Evolutionary conservation across 345 rosid species (phyloP).

Genomic region (Turnera subulata): DNA sequence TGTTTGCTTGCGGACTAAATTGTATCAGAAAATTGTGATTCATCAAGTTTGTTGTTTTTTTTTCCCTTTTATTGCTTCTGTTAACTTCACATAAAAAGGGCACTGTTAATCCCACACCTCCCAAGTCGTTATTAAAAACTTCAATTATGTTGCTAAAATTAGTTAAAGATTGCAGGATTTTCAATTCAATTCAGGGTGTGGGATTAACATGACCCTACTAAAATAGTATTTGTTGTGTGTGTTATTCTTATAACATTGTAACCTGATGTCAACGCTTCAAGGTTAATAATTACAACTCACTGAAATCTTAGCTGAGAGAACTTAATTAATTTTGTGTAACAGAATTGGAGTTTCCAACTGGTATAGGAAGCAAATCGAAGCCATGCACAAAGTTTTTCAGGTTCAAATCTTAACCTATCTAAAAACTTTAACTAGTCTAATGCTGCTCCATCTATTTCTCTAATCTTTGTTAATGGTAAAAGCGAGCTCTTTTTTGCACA

Average conservation of each 20-base stretch:
- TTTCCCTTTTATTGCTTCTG: too few relatives aligned
- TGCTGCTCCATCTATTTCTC: constrained; percentile 34
- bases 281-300: constrained; percentile 29
- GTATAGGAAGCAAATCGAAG: constrained; percentile 96
- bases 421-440: constrained; percentile 44
- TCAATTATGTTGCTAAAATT: too few relatives aligned
- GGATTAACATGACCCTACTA: not conserved
- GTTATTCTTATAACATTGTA: not conserved
- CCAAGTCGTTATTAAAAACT: not conserved
- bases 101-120: too few relatives aligned
- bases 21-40: too few relatives aligned
- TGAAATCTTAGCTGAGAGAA: constrained; percentile 49
- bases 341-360: constrained; percentile 75
- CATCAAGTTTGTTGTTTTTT: too few relatives aligned
- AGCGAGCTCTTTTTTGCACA: constrained; percentile 23
- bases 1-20: too few relatives aligned
- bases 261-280: constrained; percentile 17
- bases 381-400: constrained; percentile 98
- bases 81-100: too few relatives aligned
- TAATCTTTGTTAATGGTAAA: constrained; percentile 27
- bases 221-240: not conserved
- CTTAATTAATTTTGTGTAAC: constrained; percentile 72
- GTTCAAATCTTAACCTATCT: constrained; percentile 72
- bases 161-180: too few relatives aligned
- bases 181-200: too few relatives aligned